These are phyloP conservation scores for Akanthomyces muscarius DNA, from an alignment of 2,329 filamentous ascomycete genomes.

Conservation along the genomic window DNA sequence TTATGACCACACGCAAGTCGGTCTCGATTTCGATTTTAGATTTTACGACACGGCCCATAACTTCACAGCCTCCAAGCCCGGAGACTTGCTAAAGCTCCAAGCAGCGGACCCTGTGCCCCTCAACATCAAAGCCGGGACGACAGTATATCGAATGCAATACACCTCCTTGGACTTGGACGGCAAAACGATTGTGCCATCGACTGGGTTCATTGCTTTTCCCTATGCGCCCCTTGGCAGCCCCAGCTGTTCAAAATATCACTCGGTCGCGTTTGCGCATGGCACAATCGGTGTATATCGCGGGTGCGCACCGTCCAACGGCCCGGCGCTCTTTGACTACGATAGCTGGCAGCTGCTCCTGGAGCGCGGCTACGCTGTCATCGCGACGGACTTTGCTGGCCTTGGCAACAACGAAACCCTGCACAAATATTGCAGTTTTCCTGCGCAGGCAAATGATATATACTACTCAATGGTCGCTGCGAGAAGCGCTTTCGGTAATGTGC, in stretches of 20 bases:
- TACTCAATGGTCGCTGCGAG: constrained; percentile 19
- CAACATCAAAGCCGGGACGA: constrained; percentile 18
- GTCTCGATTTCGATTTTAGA: constrained; percentile 1
- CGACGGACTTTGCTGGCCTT: constrained; percentile 23
- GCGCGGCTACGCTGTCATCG: constrained; percentile 21
- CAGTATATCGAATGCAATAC: constrained; percentile 22
- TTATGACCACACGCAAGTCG: neutral
- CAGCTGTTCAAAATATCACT: neutral
- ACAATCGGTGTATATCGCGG: constrained; percentile 20
- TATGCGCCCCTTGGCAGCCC: neutral
- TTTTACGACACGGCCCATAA: constrained; percentile 9
- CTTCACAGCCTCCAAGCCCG: constrained; percentile 19
- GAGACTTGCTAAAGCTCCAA: constrained; percentile 21
- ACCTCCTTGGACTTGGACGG: constrained; percentile 20
- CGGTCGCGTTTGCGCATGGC: constrained; percentile 20
- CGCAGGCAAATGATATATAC: constrained; percentile 21
- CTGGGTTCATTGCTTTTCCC: constrained; percentile 19
- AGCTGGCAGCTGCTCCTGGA: constrained; percentile 18
- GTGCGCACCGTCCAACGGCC: constrained; percentile 20
- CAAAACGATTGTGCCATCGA: constrained; percentile 15
- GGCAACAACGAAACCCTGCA: constrained; percentile 22
- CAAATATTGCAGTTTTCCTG: constrained; percentile 20
- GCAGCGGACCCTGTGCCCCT: constrained; percentile 15
- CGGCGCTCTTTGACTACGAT: constrained; percentile 17
- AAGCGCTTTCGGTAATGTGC: constrained; percentile 8